These are phyloP conservation scores for Leccinum incarnatum DNA, from an alignment of 768 basidiomycete genomes.

Conservation along the genomic window DNA sequence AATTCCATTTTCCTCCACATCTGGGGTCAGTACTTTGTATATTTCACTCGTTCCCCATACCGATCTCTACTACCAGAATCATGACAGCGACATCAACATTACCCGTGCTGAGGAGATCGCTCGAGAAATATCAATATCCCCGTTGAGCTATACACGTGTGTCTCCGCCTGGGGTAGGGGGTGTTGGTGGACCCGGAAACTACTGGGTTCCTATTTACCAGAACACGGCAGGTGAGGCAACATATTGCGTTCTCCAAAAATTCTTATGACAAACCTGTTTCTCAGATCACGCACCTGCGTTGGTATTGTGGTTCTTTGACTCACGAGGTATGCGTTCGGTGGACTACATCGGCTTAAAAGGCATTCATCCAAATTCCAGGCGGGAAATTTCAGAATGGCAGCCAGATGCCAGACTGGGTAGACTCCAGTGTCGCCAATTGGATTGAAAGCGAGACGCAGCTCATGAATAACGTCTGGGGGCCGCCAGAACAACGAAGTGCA, in stretches of 20 bases:
- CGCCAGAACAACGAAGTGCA: slow-evolving; percentile 48
- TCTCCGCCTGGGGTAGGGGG: slow-evolving; percentile 65
- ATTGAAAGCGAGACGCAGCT: slow-evolving; percentile 47
- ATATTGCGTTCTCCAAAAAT: background rate
- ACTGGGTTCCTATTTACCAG: slow-evolving; percentile 71
- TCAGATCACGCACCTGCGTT: slow-evolving; percentile 47
- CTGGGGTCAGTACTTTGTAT: slow-evolving; percentile 50
- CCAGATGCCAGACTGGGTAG: slow-evolving; percentile 65
- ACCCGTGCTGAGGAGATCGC: slow-evolving; percentile 64
- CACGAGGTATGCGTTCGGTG: slow-evolving; percentile 44
- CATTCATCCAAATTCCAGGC: slow-evolving; percentile 32
- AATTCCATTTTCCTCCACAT: slow-evolving; percentile 65
- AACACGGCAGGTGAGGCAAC: slow-evolving; percentile 29
- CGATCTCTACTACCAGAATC: slow-evolving; percentile 47
- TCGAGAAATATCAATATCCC: slow-evolving; percentile 56
- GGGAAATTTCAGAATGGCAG: slow-evolving; percentile 47
- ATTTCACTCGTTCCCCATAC: background rate
- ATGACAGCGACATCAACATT: slow-evolving; percentile 72
- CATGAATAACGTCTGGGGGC: slow-evolving; percentile 63
- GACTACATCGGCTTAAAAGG: background rate
- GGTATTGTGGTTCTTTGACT: slow-evolving; percentile 76
- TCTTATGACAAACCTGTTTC: background rate
- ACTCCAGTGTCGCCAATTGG: slow-evolving; percentile 60
- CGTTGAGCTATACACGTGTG: slow-evolving; percentile 58
- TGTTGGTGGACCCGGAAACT: slow-evolving; percentile 60